Conservation (phyloP, 192 early-diverging fungal genomes). For the Phlyctochytrium arcticum region DNA sequence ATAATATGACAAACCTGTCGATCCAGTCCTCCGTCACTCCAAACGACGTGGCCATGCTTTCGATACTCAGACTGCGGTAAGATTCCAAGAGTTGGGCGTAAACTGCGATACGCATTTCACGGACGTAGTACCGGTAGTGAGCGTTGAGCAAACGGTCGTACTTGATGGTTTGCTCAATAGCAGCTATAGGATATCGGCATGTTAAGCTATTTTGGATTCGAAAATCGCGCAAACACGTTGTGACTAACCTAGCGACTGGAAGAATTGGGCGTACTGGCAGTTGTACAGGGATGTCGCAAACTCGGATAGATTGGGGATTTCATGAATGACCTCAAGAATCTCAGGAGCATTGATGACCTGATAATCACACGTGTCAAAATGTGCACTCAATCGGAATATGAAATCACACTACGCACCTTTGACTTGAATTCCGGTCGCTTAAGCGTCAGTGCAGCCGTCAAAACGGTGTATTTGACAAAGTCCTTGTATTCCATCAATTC, state of each 20-base stretch:
- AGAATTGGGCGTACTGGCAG: conserved; percentile 92
- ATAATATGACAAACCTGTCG: conserved; percentile 71
- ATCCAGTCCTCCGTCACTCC: conserved; percentile 93
- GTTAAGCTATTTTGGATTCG: too few species aligned
- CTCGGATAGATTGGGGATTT: conserved; percentile 81
- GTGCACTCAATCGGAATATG: not conserved
- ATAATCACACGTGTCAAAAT: too few species aligned
- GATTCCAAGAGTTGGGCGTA: conserved; percentile 96
- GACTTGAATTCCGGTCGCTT: conserved; percentile 91
- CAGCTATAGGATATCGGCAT: conserved; percentile 58
- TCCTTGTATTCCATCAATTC: conserved; percentile 98
- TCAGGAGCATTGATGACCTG: conserved; percentile 92
- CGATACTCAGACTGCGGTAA: conserved; percentile 88
- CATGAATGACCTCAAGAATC: conserved; percentile 87
- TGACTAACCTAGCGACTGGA: conserved; percentile 67
- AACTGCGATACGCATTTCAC: conserved; percentile 96
- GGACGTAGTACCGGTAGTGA: conserved; percentile 90
- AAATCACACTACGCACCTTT: conserved; percentile 55
- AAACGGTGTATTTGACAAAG: conserved; percentile 91
- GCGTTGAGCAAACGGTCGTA: conserved; percentile 70
- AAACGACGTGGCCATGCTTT: conserved; percentile 96
- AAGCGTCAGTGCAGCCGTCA: conserved; percentile 84
- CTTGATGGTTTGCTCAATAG: conserved; percentile 76
- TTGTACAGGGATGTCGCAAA: conserved; percentile 85
- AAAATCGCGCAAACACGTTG: not conserved